These are phyloP conservation scores for Hortiboletus campestris DNA, from an alignment of 768 basidiomycete species.

Conservation along the genomic window DNA sequence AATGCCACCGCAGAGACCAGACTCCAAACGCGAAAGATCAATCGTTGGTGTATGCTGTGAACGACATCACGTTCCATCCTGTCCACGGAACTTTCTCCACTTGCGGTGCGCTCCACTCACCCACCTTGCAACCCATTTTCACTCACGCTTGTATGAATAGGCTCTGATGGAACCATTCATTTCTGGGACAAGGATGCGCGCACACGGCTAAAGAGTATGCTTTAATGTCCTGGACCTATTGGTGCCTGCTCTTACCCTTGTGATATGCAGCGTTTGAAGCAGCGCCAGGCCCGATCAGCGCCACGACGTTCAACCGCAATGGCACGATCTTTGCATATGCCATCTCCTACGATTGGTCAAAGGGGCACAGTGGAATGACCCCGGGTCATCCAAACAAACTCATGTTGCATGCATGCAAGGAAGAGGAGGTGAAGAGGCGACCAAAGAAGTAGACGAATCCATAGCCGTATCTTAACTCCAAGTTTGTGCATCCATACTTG, in stretches of 20 bases:
- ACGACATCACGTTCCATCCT: slow-evolving; percentile 84
- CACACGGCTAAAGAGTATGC: slow-evolving; percentile 82
- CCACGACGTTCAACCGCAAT: slow-evolving; percentile 82
- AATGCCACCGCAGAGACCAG: slow-evolving; percentile 67
- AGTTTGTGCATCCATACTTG: slow-evolving; percentile 3
- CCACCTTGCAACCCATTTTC: slow-evolving; percentile 19
- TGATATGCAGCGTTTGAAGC: slow-evolving; percentile 64
- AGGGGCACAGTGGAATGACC: slow-evolving; percentile 85
- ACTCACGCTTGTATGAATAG: slow-evolving; percentile 34
- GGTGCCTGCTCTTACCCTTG: slow-evolving; percentile 1
- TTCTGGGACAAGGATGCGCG: slow-evolving; percentile 96
- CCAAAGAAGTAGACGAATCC: slow-evolving; percentile 30
- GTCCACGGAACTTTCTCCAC: slow-evolving; percentile 84
- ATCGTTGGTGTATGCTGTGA: slow-evolving; percentile 76
- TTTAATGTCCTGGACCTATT: background rate
- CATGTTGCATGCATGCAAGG: slow-evolving; percentile 82
- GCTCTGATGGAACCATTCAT: slow-evolving; percentile 83
- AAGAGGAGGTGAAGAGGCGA: slow-evolving; percentile 80
- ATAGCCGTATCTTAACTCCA: background rate
- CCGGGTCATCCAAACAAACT: slow-evolving; percentile 69
- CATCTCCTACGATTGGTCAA: slow-evolving; percentile 92
- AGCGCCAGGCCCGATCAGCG: slow-evolving; percentile 71
- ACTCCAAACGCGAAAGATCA: slow-evolving; percentile 59
- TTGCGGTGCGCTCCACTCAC: slow-evolving; percentile 47
- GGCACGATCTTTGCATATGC: slow-evolving; percentile 91